Evolutionary conservation across 2,329 filamentous ascomycete genomes (phyloP).

Genomic region (Stachybotrys chartarum): DNA sequence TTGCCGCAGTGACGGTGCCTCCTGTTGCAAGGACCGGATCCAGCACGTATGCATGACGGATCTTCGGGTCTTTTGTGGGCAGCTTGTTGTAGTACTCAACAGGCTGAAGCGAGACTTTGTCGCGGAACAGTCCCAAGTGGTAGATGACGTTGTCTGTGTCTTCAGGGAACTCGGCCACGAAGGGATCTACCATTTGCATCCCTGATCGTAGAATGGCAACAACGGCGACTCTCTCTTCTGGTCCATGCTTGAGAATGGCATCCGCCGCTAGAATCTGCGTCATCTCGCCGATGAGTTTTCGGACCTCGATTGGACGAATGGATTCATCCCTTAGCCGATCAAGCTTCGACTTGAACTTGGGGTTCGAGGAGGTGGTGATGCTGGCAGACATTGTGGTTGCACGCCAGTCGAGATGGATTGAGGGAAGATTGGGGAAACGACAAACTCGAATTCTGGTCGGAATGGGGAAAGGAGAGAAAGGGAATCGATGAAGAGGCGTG

Average conservation of each 20-base stretch:
- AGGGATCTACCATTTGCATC: conserved; percentile 28
- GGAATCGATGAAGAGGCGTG: neutral
- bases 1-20: conserved; percentile 57
- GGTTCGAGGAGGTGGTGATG: neutral
- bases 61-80: conserved; percentile 23
- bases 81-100: conserved; percentile 68
- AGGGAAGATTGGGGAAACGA: neutral
- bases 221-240: conserved; percentile 20
- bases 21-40: conserved; percentile 64
- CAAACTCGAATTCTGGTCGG: neutral
- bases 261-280: conserved; percentile 14
- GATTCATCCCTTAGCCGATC: conserved; percentile 8
- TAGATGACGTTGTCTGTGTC: conserved; percentile 35
- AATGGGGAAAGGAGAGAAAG: neutral
- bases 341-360: conserved; percentile 1
- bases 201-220: conserved; percentile 28
- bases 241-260: conserved; percentile 7
- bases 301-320: conserved; percentile 9
- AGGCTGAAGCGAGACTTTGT: conserved; percentile 40
- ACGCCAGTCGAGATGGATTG: neutral
- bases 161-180: conserved; percentile 16
- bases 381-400: neutral
- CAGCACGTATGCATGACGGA: conserved; percentile 54
- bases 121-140: conserved; percentile 52
- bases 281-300: conserved; percentile 12